Evolutionary conservation across 2,329 filamentous ascomycete genomes (phyloP), one percentile per base, ranked within the genome.

Genomic region (Botrytis deweyae): DNA sequence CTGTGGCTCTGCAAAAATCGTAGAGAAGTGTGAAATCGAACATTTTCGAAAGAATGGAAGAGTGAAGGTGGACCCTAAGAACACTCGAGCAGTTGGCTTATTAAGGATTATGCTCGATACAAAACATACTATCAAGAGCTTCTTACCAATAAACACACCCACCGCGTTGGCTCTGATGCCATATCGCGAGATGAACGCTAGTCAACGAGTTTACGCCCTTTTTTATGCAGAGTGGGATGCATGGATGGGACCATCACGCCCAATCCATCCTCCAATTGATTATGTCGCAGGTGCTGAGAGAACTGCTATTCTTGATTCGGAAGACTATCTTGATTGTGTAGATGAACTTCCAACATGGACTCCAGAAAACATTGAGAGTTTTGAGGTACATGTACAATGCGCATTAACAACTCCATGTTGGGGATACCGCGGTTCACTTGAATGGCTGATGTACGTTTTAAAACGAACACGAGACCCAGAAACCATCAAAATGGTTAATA

Each of bases 161-260:
- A 44, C 38, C 10, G n/a, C 20, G 4, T 42, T 69, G 33, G n/a
- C 66, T 42, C 4, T 1, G 0, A 58, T 58, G n/a, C 3, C 66
- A 25, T 42, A 16, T 22, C 40, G 10, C 2, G 38, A 38, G 5
- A 69, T 58, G 66, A 38, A 22, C 18, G 18, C 20, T 58, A 38
- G 36, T 42, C 66, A 69, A 22, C 36, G 49, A 22, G 66, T 42
- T 14, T 69, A 69, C 18, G 10, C 25, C 7, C 66, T 69, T 20
- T 69, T 69, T 38, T 69, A 58, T 58, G 66, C 49, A 3, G 66
- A 69, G 12, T 69, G 66, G 66, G 25, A 69, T 69, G 66, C 49
- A 22, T 69, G 66, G 66, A 69, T 69, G 66, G 49, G 66, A 33
- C 66, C 66, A 33, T 20, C 38, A 69, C 18, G 14, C 42, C 36